Evolutionary conservation across 2,329 filamentous ascomycete genomes (phyloP), one percentile per base, ranked within the genome.

Genomic region (Didymella exigua): DNA sequence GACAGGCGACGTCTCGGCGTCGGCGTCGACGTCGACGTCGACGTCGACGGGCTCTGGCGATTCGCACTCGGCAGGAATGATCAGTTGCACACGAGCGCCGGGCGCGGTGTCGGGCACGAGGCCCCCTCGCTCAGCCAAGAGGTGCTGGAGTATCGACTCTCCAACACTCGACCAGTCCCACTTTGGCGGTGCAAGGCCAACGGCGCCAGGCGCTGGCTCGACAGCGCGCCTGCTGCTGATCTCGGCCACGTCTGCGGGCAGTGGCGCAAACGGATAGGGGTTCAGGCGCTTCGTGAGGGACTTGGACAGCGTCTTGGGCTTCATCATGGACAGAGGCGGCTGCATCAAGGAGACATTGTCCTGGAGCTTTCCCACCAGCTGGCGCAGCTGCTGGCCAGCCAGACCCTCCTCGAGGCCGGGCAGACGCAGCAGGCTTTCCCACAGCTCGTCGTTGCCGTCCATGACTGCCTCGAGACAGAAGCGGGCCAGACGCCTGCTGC

Each of bases 381-480:
- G 70, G 43, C 65, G 68, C 38, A 74, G 48, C 48, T 75, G 70
- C 40, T 75, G 71, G 18, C 68, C 70, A 14, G 72, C 72, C 55
- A 74, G 71, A 3, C 70, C 71, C 50, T 74, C 72, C 41, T 75
- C 71, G 13, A 74, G 63, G 9, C 84, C 84, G n/a, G 85, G 78
- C n/a, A 85, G 76, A 36, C 81, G 81, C 23, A 84, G 70, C 23
- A 82, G 75, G 30, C 79, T 78, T 52, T 82, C 81, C 43, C 84
- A 67, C 26, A 79, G 78, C 51, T 85, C 83, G 30, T 85, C 83
- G 57, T 86, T 84, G 41, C 82, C 83, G 54, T 86, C 85, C 31
- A 88, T 71, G 4, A 87, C 83, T 58, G 85, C 84, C 69, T 88
- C 86, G 27, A 88, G 70, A 65, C 86, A 87, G 65, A 82, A 88